A percentile compares a stretch with the other conserved stretches of the same genome.
Conservation (phyloP, 2,329 filamentous ascomycete genomes). For the Ilyonectria mors-panacis region DNA sequence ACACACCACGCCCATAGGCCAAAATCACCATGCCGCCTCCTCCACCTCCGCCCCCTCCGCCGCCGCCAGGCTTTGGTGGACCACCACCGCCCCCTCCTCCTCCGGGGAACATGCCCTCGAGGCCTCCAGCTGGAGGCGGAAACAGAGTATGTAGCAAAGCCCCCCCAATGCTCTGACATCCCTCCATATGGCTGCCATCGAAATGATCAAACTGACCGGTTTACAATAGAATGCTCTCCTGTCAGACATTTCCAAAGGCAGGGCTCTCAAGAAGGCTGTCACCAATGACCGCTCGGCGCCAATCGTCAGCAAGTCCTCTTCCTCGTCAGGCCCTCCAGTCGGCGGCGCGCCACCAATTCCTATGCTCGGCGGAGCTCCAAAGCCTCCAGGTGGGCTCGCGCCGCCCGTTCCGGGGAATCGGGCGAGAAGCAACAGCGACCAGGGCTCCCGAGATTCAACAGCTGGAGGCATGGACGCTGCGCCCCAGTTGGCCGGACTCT, state of each 20-base stretch:
- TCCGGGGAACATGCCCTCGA: slow-evolving; percentile 68
- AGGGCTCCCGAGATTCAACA: slow-evolving; percentile 63
- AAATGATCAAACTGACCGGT: slow-evolving; percentile 24
- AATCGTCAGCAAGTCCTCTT: slow-evolving; percentile 60
- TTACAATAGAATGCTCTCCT: slow-evolving; percentile 82
- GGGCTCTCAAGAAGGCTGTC: slow-evolving; percentile 84
- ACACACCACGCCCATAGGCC: slow-evolving; percentile 18
- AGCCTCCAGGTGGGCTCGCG: slow-evolving; percentile 75
- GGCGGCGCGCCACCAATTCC: slow-evolving; percentile 89
- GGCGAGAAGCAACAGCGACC: slow-evolving; percentile 88
- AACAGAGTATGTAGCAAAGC: slow-evolving; percentile 72
- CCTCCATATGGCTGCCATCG: not conserved
- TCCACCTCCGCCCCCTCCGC: slow-evolving; percentile 80
- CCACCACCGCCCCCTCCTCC: slow-evolving; percentile 74
- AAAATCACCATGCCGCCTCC: slow-evolving; percentile 63
- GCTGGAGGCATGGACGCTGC: slow-evolving; percentile 68
- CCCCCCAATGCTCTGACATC: not conserved
- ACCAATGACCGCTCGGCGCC: slow-evolving; percentile 96
- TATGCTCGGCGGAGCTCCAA: slow-evolving; percentile 62
- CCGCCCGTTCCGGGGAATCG: slow-evolving; percentile 81
- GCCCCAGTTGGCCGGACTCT: slow-evolving; percentile 88
- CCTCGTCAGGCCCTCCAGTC: slow-evolving; percentile 70
- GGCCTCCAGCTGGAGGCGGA: slow-evolving; percentile 65
- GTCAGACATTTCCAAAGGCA: slow-evolving; percentile 88
- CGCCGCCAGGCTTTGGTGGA: slow-evolving; percentile 73